phyloP scores from a whole-genome alignment of 176 grass and related monocot genomes.

The Chrysopogon serrulatus region DNA sequence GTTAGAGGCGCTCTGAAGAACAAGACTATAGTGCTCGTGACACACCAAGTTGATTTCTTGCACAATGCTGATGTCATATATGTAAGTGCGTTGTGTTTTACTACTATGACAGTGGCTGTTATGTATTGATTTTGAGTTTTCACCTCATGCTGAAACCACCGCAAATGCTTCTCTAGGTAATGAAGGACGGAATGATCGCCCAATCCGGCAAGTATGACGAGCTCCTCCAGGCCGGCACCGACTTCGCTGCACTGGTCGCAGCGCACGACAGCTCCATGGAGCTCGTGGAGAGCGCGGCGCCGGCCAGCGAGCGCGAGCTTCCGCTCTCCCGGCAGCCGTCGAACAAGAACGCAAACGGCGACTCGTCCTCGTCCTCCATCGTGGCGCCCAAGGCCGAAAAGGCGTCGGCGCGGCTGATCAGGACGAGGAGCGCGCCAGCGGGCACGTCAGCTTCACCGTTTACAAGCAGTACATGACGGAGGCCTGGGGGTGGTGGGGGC shows the following conservation, averaged over 20 bases:
- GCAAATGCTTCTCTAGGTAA: slow-evolving; percentile 48
- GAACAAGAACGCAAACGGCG: slow-evolving; percentile 4
- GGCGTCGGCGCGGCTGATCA: slow-evolving; percentile 71
- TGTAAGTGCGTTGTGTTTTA: slow-evolving; percentile 33
- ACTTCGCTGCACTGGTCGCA: slow-evolving; percentile 77
- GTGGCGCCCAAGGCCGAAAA: slow-evolving; percentile 47
- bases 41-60: slow-evolving; percentile 97
- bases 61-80: slow-evolving; percentile 91
- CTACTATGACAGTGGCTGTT: background rate
- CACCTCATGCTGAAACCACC: background rate
- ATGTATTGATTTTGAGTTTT: background rate
- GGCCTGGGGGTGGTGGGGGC: slow-evolving; percentile 83
- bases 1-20: slow-evolving; percentile 70
- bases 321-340: slow-evolving; percentile 41
- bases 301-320: background rate
- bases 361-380: background rate
- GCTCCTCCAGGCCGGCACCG: slow-evolving; percentile 44
- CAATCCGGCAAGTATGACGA: slow-evolving; percentile 84
- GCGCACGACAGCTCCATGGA: slow-evolving; percentile 98
- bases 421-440: slow-evolving; percentile 80
- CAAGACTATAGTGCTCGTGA: slow-evolving; percentile 89
- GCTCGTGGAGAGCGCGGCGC: slow-evolving; percentile 65
- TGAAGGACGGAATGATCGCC: slow-evolving; percentile 75
- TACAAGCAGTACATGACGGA: slow-evolving; percentile 91
- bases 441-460: slow-evolving; percentile 66